phyloP scores from a whole-genome alignment of 140 eudicot species.

The Erigeron philadelphicus region DNA sequence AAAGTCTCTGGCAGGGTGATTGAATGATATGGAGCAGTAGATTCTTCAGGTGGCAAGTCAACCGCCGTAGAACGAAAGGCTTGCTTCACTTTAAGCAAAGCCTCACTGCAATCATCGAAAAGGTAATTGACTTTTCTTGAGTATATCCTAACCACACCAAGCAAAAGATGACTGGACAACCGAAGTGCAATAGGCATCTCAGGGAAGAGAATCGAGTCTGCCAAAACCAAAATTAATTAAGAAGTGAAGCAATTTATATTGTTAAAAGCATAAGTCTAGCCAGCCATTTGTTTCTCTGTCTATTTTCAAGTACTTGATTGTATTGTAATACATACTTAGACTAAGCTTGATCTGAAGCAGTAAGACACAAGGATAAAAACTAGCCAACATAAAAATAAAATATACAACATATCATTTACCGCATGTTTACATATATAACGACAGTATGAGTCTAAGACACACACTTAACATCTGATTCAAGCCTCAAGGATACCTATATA shows the following conservation, averaged over 20 bases:
- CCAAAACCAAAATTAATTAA: conserved; percentile 22
- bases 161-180: conserved; percentile 95
- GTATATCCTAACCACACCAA: conserved; percentile 97
- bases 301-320: conserved; percentile 2
- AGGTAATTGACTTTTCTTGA: conserved; percentile 86
- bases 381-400: not conserved
- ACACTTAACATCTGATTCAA: conserved; percentile 2
- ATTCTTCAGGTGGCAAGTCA: conserved; percentile 95
- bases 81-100: conserved; percentile 92
- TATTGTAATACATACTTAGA: not conserved
- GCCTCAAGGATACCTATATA: not conserved
- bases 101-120: conserved; percentile 97
- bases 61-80: conserved; percentile 97
- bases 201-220: conserved; percentile 90
- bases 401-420: not conserved
- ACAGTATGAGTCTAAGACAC: not conserved
- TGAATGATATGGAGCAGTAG: conserved; percentile 95
- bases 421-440: not conserved
- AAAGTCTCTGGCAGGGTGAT: conserved; percentile 95
- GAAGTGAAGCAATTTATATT: conserved; percentile 7
- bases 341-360: not conserved
- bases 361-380: not conserved
- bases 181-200: conserved; percentile 98
- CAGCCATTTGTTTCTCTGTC: not conserved
- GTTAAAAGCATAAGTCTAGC: conserved; percentile 1